phyloP scores from a whole-genome alignment of 2,329 filamentous ascomycete genomes.

The Stachybotrys echinatus region DNA sequence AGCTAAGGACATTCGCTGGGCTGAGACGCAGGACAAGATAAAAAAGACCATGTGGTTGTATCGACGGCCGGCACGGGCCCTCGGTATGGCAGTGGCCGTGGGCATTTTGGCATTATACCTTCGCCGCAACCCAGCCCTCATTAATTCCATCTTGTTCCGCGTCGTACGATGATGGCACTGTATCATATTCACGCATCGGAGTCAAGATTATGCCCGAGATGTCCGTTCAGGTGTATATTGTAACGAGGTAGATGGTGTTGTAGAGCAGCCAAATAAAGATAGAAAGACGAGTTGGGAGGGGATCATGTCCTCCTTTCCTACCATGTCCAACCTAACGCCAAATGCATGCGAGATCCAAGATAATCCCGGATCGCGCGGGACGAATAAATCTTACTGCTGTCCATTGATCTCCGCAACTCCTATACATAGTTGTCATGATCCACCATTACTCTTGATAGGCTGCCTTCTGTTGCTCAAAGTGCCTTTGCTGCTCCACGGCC shows the following conservation, averaged over 20 bases:
- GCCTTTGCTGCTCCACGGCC: conserved; percentile 66
- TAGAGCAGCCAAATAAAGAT: neutral
- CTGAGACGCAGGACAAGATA: conserved; percentile 40
- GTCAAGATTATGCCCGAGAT: neutral
- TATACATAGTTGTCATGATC: neutral
- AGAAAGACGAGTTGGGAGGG: no score
- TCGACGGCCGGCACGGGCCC: conserved; percentile 55
- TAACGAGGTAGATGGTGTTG: neutral
- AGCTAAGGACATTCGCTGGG: conserved; percentile 62
- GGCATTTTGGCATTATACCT: conserved; percentile 65
- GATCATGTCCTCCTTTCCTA: no score
- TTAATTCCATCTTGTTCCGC: conserved; percentile 19
- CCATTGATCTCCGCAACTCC: neutral
- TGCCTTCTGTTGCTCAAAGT: conserved; percentile 65
- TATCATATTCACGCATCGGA: neutral
- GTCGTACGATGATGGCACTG: conserved; percentile 11
- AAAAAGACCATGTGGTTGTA: conserved; percentile 52
- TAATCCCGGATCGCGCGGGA: neutral
- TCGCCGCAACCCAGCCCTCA: conserved; percentile 37
- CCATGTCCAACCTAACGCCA: neutral
- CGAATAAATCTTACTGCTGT: neutral
- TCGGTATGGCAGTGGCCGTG: conserved; percentile 61
- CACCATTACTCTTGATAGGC: conserved; percentile 42
- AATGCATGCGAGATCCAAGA: neutral
- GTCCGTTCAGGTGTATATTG: neutral